phyloP scores from a whole-genome alignment of 2,329 filamentous ascomycete species.

The Didymella pinodella region DNA sequence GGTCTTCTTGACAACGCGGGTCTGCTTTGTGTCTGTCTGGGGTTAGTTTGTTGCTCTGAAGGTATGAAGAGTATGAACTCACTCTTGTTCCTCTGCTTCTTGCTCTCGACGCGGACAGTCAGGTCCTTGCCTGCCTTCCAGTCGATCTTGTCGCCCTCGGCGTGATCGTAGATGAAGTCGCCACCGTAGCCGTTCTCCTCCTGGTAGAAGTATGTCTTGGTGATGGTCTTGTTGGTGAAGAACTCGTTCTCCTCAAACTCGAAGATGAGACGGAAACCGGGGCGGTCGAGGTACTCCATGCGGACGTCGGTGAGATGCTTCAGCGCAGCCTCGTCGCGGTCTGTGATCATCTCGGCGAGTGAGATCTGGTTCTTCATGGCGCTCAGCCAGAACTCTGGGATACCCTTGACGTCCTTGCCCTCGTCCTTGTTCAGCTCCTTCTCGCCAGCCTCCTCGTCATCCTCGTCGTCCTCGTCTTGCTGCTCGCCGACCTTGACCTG shows the following conservation, averaged over 20 bases:
- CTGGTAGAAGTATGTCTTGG: slow-evolving; percentile 99
- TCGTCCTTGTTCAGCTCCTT: slow-evolving; percentile 67
- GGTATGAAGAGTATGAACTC: slow-evolving; percentile 49
- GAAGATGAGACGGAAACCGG: slow-evolving; percentile 97
- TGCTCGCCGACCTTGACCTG: slow-evolving; percentile 88
- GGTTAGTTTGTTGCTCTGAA: slow-evolving; percentile 24
- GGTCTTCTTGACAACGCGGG: slow-evolving; percentile 97
- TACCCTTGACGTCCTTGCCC: slow-evolving; percentile 71
- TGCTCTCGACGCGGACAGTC: slow-evolving; percentile 94
- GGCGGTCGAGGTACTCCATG: slow-evolving; percentile 99
- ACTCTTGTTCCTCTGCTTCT: slow-evolving; percentile 99
- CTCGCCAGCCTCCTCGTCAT: slow-evolving; percentile 61
- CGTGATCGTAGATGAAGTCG: slow-evolving; percentile 99
- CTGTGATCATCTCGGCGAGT: slow-evolving; percentile 97
- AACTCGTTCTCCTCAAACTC: slow-evolving; percentile 95
- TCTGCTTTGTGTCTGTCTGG: slow-evolving; percentile 91
- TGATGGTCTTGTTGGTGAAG: slow-evolving; percentile 96
- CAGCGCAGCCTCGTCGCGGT: slow-evolving; percentile 92
- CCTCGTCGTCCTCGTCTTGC: slow-evolving; percentile 73
- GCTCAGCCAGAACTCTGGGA: slow-evolving; percentile 99
- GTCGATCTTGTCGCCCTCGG: slow-evolving; percentile 96
- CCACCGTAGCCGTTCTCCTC: slow-evolving; percentile 98
- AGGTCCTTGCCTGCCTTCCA: slow-evolving; percentile 95
- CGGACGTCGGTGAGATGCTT: slow-evolving; percentile 91
- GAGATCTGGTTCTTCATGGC: slow-evolving; percentile 99